Percentiles rank a stretch among this genome's conserved stretches.
These are phyloP conservation scores for Fragaria iinumae DNA, from an alignment of 306 rosid species.

Conservation along the genomic window DNA sequence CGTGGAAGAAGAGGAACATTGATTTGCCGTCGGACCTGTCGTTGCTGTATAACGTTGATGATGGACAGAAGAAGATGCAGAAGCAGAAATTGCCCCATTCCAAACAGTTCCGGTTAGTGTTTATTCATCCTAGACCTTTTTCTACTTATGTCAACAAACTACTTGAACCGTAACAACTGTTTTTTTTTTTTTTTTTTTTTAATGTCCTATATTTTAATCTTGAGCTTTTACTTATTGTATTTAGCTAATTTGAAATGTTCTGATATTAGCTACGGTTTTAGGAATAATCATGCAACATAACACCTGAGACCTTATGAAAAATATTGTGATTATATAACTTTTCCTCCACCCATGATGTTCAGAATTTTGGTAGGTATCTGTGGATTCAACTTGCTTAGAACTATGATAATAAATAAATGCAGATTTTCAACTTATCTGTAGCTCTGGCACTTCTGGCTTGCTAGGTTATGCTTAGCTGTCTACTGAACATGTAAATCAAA, in stretches of 20 bases:
- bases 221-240: neutral
- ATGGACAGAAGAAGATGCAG: conserved; percentile 50
- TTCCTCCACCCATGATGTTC: neutral
- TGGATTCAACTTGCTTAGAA: neutral
- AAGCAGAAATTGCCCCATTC: conserved; percentile 70
- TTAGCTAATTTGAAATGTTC: neutral
- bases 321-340: neutral
- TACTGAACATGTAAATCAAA: neutral
- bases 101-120: conserved; percentile 57
- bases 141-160: neutral
- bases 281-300: neutral
- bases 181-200: neutral
- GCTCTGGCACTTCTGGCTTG: neutral
- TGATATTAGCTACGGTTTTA: neutral
- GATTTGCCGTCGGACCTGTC: conserved; percentile 55
- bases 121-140: neutral
- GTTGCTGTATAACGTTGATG: conserved; percentile 35
- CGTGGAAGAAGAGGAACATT: conserved; percentile 55
- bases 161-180: neutral
- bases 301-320: neutral
- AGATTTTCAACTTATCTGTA: neutral
- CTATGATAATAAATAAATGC: neutral
- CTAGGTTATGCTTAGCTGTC: neutral
- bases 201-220: neutral
- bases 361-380: neutral